phyloP scores from a whole-genome alignment of 768 basidiomycete species.

The Rhodosporidiobolus sp. region DNA sequence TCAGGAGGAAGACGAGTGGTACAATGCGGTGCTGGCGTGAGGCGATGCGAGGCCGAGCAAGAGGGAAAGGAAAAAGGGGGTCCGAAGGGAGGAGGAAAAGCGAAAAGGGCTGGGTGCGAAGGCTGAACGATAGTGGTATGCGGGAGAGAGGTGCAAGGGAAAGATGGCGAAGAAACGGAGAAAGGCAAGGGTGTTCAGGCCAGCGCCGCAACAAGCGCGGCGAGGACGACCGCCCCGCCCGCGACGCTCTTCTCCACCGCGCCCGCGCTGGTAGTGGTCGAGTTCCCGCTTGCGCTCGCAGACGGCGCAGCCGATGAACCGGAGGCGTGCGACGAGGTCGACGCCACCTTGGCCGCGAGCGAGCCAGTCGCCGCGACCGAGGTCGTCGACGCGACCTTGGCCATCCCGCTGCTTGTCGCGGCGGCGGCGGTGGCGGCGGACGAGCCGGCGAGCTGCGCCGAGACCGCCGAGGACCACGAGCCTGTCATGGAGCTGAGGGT shows the following conservation, averaged over 20 bases:
- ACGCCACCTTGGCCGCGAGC: too few relatives aligned
- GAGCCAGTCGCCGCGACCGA: too few relatives aligned
- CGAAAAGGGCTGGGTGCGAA: too few relatives aligned
- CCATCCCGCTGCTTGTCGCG: background rate
- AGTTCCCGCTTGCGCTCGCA: background rate
- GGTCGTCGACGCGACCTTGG: too few relatives aligned
- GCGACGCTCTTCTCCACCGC: background rate
- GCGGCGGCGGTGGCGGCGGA: background rate
- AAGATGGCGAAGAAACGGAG: background rate
- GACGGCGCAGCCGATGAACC: background rate
- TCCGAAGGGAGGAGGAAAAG: too few relatives aligned
- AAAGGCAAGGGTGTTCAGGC: background rate
- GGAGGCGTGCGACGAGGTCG: background rate
- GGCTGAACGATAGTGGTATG: too few relatives aligned
- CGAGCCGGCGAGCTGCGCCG: background rate
- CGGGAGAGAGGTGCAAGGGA: background rate
- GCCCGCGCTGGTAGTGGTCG: background rate
- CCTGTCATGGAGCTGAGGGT: conserved; percentile 1
- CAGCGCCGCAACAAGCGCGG: background rate
- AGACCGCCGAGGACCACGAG: background rate
- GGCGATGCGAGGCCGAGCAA: too few relatives aligned
- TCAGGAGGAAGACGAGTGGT: too few relatives aligned
- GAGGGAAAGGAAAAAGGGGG: too few relatives aligned
- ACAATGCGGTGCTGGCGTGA: too few relatives aligned
- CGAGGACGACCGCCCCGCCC: background rate